Evolutionary conservation across 192 early-diverging fungal species (phyloP), one percentile per base, ranked within the genome.

Genomic region (Lobulomyces angularis): DNA sequence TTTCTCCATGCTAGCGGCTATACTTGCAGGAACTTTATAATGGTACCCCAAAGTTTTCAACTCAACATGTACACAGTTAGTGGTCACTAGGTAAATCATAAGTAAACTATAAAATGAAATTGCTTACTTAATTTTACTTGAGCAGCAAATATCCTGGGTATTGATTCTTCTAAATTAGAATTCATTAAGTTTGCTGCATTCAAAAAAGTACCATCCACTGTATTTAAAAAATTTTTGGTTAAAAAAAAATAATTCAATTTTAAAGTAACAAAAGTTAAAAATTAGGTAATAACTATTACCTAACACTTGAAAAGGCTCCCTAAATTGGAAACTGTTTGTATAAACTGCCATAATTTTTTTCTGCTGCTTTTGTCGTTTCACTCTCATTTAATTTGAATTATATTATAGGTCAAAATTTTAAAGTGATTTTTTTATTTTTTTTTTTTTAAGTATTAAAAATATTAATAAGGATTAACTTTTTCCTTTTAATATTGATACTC

Each of bases 271-370:
- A 26, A 45, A 27, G 20, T 39, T 29, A 28, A 20, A 2, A 18
- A 6, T 14, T 12, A 23, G 29, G 20, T 29, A 6, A 9, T 2
- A 25, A 16, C n/a, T 41, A 59, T 38, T 69, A 86, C 82, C 52
- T 37, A 86, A 25, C 8, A 94, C 56, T 55, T 94, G 93, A 64
- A 83, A 97, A n/a, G 93, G 93, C 42, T 81, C 79, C 41, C 83
- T 65, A 58, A 97, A 94, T 0, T 82, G 81, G 66, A 85, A 94
- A 4, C 70, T 69, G 45, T 72, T 59, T 31, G 60, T 57, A 65
- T 93, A 97, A 27, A 85, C 61, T 46, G 67, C 61, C 82, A 97
- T 91, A 35, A 64, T 70, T 43, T 77, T 70, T 58, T 80, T 85
- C 53, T 85, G 82, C 18, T 64, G 61, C 58, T 92, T 90, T 37